A percentile compares a stretch with the other conserved stretches of the same genome.
Conservation (phyloP, 1,284 basidiomycete genomes). For the Lignosus rhinocerotis region DNA sequence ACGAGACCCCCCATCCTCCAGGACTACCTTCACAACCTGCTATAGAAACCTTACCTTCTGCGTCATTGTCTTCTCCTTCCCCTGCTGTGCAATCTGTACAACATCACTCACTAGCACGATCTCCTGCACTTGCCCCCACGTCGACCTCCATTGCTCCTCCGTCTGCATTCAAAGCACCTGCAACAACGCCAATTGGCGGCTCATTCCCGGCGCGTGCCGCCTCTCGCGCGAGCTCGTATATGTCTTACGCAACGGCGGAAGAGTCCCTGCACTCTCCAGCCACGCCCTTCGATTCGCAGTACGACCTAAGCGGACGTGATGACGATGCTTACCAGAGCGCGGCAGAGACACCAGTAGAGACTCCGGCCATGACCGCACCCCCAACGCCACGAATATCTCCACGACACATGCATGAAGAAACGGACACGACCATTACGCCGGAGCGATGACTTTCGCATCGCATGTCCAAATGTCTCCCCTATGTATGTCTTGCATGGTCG, state of each 20-base stretch:
- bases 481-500: not conserved
- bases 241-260: conserved; percentile 36
- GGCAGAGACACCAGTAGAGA: conserved; percentile 15
- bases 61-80: not conserved
- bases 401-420: conserved; percentile 26
- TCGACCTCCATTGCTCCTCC: conserved; percentile 23
- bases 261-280: conserved; percentile 24
- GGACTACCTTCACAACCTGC: not conserved
- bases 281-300: conserved; percentile 9
- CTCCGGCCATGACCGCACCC: conserved; percentile 6
- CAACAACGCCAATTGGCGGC: conserved; percentile 10
- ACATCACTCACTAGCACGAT: not conserved
- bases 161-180: conserved; percentile 30
- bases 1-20: not conserved
- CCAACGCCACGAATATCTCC: conserved; percentile 23
- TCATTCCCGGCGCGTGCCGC: conserved; percentile 21
- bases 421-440: conserved; percentile 28
- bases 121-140: not conserved
- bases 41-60: not conserved
- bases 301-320: conserved; percentile 6
- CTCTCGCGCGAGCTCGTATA: conserved; percentile 35
- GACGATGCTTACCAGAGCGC: conserved; percentile 20
- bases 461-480: not conserved
- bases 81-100: not conserved
- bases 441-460: conserved; percentile 3